Evolutionary conservation across 1,284 basidiomycete genomes (phyloP).

Genomic region (Pseudozyma sp.): DNA sequence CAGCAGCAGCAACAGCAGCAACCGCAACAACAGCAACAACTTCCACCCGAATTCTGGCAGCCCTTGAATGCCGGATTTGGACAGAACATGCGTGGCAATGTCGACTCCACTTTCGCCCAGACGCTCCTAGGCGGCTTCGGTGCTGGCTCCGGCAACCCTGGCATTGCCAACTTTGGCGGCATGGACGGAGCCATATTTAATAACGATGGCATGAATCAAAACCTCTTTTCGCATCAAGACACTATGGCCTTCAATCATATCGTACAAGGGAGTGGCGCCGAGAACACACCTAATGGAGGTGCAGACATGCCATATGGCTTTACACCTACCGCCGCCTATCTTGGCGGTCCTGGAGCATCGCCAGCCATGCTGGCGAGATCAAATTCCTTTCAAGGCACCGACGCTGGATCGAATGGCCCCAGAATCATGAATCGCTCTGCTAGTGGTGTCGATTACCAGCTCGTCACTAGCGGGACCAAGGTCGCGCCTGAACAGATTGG

Average conservation of each 20-base stretch:
- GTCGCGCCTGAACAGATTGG: constrained; percentile 7
- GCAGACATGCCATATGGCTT: constrained; percentile 9
- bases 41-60: constrained; percentile 31
- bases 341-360: not conserved
- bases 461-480: constrained; percentile 3
- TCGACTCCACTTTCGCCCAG: constrained; percentile 41
- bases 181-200: constrained; percentile 13
- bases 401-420: not conserved
- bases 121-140: constrained; percentile 32
- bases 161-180: constrained; percentile 18
- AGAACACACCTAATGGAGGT: not conserved
- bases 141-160: not conserved
- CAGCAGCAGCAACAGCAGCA: constrained; percentile 29
- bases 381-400: too few species aligned
- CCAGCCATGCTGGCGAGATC: too few species aligned
- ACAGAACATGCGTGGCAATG: constrained; percentile 8
- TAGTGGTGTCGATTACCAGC: constrained; percentile 7
- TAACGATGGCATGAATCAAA: constrained; percentile 17
- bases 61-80: constrained; percentile 3
- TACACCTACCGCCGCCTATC: not conserved
- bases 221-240: constrained; percentile 12
- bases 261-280: not conserved
- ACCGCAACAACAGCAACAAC: constrained; percentile 6
- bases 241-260: constrained; percentile 10
- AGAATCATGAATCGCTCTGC: not conserved